Evolutionary conservation across 1,284 basidiomycete genomes (phyloP).

Genomic region (Pterula multifida): DNA sequence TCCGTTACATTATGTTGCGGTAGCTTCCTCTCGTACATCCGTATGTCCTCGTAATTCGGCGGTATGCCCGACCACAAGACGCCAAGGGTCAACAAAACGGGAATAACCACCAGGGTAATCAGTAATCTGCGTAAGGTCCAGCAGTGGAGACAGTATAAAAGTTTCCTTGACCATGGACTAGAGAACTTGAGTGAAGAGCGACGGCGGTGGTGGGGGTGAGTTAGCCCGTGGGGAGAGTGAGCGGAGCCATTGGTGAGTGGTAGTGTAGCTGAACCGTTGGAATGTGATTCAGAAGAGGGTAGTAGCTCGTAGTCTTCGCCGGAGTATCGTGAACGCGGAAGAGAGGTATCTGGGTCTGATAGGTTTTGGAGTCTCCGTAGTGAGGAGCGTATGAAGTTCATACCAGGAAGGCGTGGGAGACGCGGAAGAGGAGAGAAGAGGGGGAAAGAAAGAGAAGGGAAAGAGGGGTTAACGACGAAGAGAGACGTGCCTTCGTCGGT

Average conservation of each 20-base stretch:
- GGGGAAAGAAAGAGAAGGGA: too few relatives aligned
- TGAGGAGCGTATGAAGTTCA: neutral
- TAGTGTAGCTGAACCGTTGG: neutral
- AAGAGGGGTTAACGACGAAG: too few relatives aligned
- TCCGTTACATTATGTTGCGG: conserved; percentile 26
- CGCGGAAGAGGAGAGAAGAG: too few relatives aligned
- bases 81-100: conserved; percentile 18
- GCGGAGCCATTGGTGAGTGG: neutral
- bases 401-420: too few relatives aligned
- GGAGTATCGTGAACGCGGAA: neutral
- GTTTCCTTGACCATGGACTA: neutral
- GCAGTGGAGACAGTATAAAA: neutral
- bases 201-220: neutral
- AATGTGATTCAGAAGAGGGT: neutral
- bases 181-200: neutral
- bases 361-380: neutral
- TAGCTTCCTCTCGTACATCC: conserved; percentile 20
- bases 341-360: neutral
- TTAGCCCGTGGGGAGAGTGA: too few relatives aligned
- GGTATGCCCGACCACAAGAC: conserved; percentile 27
- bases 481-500: too few relatives aligned
- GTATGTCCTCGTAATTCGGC: conserved; percentile 24
- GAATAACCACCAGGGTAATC: conserved; percentile 9
- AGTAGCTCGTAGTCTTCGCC: neutral
- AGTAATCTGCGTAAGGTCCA: neutral